These are phyloP conservation scores for Daldinia sp. DNA, from an alignment of 2,329 filamentous ascomycete species.

Conservation along the genomic window DNA sequence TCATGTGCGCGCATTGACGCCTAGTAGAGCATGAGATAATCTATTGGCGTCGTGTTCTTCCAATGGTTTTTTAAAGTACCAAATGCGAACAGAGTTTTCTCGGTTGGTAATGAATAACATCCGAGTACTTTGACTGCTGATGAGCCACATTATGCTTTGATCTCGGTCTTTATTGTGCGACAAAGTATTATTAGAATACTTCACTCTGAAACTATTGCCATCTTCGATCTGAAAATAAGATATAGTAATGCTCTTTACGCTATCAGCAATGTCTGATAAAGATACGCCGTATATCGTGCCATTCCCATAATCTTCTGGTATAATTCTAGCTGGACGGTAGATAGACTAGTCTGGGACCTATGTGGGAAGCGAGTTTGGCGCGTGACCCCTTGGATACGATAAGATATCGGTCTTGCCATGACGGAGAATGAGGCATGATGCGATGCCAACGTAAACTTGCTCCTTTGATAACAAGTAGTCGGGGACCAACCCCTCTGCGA, in stretches of 20 bases:
- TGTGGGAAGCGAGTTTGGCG: neutral
- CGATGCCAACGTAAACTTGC: slow-evolving; percentile 10
- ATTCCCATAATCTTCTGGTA: neutral
- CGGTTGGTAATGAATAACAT: neutral
- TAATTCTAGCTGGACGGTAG: neutral
- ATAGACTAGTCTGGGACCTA: neutral
- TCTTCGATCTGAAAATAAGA: neutral
- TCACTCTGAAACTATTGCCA: neutral
- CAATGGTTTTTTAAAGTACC: neutral
- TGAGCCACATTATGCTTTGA: neutral
- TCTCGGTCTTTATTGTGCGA: neutral
- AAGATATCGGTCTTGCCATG: neutral
- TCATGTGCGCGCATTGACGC: neutral
- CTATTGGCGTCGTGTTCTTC: neutral
- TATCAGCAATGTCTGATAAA: neutral
- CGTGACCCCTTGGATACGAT: neutral
- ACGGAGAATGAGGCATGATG: slow-evolving; percentile 6
- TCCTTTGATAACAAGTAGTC: slow-evolving; percentile 11
- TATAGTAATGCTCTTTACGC: neutral
- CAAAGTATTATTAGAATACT: neutral
- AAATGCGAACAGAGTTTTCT: neutral
- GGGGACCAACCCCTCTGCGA: slow-evolving; percentile 4
- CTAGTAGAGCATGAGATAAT: neutral
- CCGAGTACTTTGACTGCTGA: neutral
- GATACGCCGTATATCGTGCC: neutral